Percentiles rank a stretch among this genome's conserved stretches.
Evolutionary conservation across 257 asterid species (phyloP).

Genomic region (Jacaranda mimosifolia): DNA sequence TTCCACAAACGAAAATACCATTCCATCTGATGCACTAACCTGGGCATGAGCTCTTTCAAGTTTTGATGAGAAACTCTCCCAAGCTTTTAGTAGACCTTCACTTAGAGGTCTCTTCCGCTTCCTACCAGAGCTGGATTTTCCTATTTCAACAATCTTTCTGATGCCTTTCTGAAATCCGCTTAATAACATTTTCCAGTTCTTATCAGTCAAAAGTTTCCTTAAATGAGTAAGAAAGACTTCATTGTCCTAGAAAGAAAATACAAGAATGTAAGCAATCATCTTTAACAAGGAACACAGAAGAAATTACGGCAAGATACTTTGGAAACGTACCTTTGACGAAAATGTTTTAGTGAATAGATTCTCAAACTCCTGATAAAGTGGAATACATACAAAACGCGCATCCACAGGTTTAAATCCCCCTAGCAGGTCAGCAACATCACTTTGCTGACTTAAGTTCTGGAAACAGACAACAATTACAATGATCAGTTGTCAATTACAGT

Average conservation of each 20-base stretch:
- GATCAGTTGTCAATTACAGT: slow-evolving; percentile 14
- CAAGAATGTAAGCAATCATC: slow-evolving; percentile 26
- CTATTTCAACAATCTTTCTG: slow-evolving; percentile 54
- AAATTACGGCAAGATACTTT: slow-evolving; percentile 1
- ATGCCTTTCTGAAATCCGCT: slow-evolving; percentile 66
- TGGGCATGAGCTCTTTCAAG: slow-evolving; percentile 72
- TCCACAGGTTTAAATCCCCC: slow-evolving; percentile 95
- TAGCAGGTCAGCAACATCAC: slow-evolving; percentile 85
- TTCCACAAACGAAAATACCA: slow-evolving; percentile 96
- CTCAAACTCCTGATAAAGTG: slow-evolving; percentile 82
- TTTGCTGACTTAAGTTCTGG: slow-evolving; percentile 98
- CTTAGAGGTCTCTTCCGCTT: slow-evolving; percentile 85
- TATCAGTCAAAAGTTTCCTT: slow-evolving; percentile 50
- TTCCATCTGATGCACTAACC: slow-evolving; percentile 75
- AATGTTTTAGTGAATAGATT: slow-evolving; percentile 66
- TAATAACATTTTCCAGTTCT: slow-evolving; percentile 82
- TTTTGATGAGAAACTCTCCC: slow-evolving; percentile 72
- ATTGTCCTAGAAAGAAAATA: slow-evolving; percentile 62
- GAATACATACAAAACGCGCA: slow-evolving; percentile 76
- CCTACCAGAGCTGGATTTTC: slow-evolving; percentile 57
- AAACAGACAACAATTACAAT: slow-evolving; percentile 38
- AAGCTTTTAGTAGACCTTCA: slow-evolving; percentile 52
- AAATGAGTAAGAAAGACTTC: slow-evolving; percentile 48
- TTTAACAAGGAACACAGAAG: slow-evolving; percentile 6
- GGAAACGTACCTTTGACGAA: slow-evolving; percentile 67